Evolutionary conservation across 2,329 filamentous ascomycete species (phyloP).

Genomic region (Calonectria pseudoturangicola): DNA sequence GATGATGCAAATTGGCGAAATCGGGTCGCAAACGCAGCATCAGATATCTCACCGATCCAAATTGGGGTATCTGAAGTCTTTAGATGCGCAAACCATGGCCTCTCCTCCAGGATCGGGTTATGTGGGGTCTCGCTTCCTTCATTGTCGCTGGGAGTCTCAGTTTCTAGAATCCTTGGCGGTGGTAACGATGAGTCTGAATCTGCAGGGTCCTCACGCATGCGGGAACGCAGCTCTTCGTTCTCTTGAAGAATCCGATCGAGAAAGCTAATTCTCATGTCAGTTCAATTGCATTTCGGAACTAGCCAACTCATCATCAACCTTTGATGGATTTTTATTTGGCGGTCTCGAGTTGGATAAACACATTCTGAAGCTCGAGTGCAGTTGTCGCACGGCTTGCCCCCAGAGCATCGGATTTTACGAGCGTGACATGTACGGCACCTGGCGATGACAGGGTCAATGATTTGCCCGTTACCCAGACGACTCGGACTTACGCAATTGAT

Average conservation of each 20-base stretch:
- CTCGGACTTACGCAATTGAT: slow-evolving; percentile 17
- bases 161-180: not conserved
- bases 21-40: slow-evolving; percentile 42
- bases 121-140: slow-evolving; percentile 18
- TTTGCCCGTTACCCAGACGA: not conserved
- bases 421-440: slow-evolving; percentile 27
- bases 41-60: slow-evolving; percentile 40
- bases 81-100: slow-evolving; percentile 34
- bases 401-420: slow-evolving; percentile 30
- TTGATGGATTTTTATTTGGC: slow-evolving; percentile 25
- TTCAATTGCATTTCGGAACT: not conserved
- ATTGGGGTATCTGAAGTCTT: slow-evolving; percentile 38
- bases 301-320: not conserved
- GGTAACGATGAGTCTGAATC: not conserved
- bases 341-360: slow-evolving; percentile 25
- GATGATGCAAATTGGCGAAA: slow-evolving; percentile 41
- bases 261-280: slow-evolving; percentile 12
- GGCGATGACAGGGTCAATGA: not conserved
- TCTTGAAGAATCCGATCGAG: slow-evolving; percentile 37
- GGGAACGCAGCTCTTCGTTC: slow-evolving; percentile 30
- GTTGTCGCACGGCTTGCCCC: slow-evolving; percentile 28
- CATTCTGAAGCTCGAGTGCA: slow-evolving; percentile 27
- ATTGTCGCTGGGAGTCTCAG: not conserved
- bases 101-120: slow-evolving; percentile 37
- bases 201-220: not conserved